Conservation (phyloP, 139 green algal genomes). For the Coelastrella sp. region DNA sequence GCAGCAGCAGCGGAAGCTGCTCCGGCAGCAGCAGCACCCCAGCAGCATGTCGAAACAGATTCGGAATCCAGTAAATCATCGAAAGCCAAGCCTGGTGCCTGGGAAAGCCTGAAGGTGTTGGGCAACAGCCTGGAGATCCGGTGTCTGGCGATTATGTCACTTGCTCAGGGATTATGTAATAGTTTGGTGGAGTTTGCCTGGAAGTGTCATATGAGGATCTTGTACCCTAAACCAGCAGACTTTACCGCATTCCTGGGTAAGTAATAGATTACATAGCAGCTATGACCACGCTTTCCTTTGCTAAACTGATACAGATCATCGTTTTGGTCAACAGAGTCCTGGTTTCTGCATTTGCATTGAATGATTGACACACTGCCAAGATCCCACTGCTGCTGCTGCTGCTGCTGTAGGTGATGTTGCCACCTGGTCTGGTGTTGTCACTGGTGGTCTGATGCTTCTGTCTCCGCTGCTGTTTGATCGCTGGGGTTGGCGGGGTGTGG, state of each 20-base stretch:
- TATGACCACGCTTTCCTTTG: too few relatives aligned
- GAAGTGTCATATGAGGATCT: constrained; percentile 92
- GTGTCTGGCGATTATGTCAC: constrained; percentile 91
- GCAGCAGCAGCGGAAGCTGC: constrained; percentile 47
- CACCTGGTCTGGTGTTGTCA: constrained; percentile 87
- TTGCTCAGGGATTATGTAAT: constrained; percentile 86
- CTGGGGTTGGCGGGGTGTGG: constrained; percentile 85
- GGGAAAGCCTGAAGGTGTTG: constrained; percentile 39
- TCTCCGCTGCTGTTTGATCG: constrained; percentile 87
- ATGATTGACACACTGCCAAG: neutral
- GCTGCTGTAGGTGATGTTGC: constrained; percentile 73
- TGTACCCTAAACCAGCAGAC: constrained; percentile 82
- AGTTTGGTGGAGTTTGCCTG: constrained; percentile 94
- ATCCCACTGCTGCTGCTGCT: constrained; percentile 18
- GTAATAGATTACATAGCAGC: neutral
- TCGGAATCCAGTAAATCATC: too few relatives aligned
- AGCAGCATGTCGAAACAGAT: too few relatives aligned
- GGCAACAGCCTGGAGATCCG: constrained; percentile 75
- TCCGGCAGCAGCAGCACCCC: constrained; percentile 42
- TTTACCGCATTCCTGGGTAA: constrained; percentile 80
- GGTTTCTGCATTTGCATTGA: too few relatives aligned
- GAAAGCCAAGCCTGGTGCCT: constrained; percentile 44
- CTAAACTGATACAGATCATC: too few relatives aligned
- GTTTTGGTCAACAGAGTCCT: constrained; percentile 2
- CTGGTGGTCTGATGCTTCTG: constrained; percentile 81